Base-by-base conservation (phyloP, 2,329 filamentous ascomycete species). In the Clonostachys rosea region DNA sequence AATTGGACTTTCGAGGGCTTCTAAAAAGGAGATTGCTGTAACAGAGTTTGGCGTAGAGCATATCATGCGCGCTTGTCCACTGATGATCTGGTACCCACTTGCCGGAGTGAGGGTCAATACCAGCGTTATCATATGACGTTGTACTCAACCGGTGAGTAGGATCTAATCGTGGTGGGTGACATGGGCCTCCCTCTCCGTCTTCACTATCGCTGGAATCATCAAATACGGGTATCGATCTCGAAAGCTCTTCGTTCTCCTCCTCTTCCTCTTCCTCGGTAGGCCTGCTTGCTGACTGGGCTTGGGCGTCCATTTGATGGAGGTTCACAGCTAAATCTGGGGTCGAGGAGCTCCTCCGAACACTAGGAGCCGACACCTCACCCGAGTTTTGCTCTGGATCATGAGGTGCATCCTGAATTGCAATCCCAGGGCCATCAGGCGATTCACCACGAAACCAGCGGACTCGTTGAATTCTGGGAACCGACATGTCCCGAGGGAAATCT, bases 401-500 rank as follows among this genome's bases (percentile, higher is more conserved):
- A 14, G 16, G 30, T 3, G 30, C 18, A 12, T 33, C 30, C 17
- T 40, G 35, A 14, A 13, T 10, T n/a, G 44, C 24, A 34, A 39
- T 34, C n/a, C 18, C 44, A 34, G 47, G 20, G 37, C 44, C 54
- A 1, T 56, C 59, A 3, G 64, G 63, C 17, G 60, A 63, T 47
- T 65, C 61, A 11, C 69, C 72, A 8, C 69, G 70, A 47, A 73
- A 68, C 71, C 73, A 79, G 41, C 74, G 73, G 50, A 77, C 69
- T 34, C 76, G 66, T 54, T 78, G 75, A 40, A 76, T 67, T n/a
- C 78, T 70, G 10, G 81, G 81, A 44, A 84, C 76, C 35, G 78
- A 82, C 62, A 81, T 78, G 55, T 84, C 81, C 40, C 75, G 69
- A 4, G 81, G 81, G 45, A 83, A 77, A 40, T 81, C 75, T 42